A percentile compares a stretch with the other conserved stretches of the same genome.
Evolutionary conservation across 139 green algal species (phyloP).

Genomic region (Coccomyxa sp.): DNA sequence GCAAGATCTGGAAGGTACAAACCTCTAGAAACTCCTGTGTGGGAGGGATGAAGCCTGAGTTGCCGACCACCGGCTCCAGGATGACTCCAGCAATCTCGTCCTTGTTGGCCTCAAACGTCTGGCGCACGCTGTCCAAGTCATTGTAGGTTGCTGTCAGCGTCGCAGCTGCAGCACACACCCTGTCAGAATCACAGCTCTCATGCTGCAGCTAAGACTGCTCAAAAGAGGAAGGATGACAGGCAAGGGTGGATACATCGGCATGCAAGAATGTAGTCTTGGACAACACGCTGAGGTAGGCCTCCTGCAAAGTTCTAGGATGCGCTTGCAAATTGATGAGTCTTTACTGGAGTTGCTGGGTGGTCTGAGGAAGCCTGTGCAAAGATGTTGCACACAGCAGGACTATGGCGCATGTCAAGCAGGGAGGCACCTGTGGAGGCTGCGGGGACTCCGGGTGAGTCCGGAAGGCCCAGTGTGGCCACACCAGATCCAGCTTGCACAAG

Average conservation of each 20-base stretch:
- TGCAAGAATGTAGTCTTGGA: too few relatives aligned
- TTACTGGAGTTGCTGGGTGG: too few relatives aligned
- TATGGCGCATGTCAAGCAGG: too few relatives aligned
- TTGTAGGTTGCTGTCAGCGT: slow-evolving; percentile 82
- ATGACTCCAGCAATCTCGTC: slow-evolving; percentile 95
- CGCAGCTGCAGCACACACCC: slow-evolving; percentile 23
- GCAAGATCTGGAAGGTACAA: background rate
- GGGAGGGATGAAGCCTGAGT: slow-evolving; percentile 97
- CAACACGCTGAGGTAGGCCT: too few relatives aligned
- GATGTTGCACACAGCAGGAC: background rate
- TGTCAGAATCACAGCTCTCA: background rate
- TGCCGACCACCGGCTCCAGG: slow-evolving; percentile 93
- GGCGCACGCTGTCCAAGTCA: slow-evolving; percentile 61
- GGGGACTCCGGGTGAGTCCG: slow-evolving; percentile 90
- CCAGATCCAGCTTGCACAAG: slow-evolving; percentile 93
- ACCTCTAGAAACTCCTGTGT: slow-evolving; percentile 87
- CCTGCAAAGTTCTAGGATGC: too few relatives aligned
- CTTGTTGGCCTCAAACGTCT: slow-evolving; percentile 91
- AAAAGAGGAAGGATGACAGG: too few relatives aligned
- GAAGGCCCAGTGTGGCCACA: slow-evolving; percentile 95
- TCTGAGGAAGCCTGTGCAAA: too few relatives aligned
- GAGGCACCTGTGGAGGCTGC: slow-evolving; percentile 48
- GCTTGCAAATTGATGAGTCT: too few relatives aligned
- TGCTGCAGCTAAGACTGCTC: too few relatives aligned
- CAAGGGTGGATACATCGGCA: too few relatives aligned